A percentile compares a stretch with the other conserved stretches of the same genome.
Conservation (phyloP, 441 rosid species). For the Flueggea neowawraea region DNA sequence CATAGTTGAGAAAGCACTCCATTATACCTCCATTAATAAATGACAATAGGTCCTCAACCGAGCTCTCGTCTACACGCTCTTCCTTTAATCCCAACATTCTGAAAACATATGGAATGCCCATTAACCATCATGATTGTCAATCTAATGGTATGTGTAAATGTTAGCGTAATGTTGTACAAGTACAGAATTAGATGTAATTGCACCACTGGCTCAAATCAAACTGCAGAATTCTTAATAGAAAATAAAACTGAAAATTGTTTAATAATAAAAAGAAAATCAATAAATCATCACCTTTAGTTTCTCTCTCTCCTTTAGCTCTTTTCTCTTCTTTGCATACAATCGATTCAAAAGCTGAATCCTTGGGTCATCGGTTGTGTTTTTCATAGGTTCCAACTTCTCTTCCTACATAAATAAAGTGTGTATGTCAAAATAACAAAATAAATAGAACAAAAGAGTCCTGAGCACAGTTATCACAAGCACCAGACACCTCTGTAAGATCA, state of each 20-base stretch:
- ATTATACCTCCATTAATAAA: constrained; percentile 74
- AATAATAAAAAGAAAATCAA: too few species aligned
- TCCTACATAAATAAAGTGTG: constrained; percentile 28
- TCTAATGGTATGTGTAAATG: too few species aligned
- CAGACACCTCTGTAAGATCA: constrained; percentile 64
- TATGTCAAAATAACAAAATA: too few species aligned
- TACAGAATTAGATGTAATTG: too few species aligned
- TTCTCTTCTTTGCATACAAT: constrained; percentile 61
- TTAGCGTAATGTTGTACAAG: too few species aligned
- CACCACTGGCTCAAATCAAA: too few species aligned
- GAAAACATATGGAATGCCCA: background rate
- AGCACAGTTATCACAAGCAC: too few species aligned
- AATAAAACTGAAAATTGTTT: too few species aligned
- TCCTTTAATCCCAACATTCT: constrained; percentile 72
- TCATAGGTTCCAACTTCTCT: constrained; percentile 70
- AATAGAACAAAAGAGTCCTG: too few species aligned
- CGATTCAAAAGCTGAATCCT: constrained; percentile 58
- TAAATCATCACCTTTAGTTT: constrained; percentile 43
- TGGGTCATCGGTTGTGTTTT: constrained; percentile 58
- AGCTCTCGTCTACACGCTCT: constrained; percentile 76
- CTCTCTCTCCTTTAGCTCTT: constrained; percentile 59
- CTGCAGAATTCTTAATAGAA: too few species aligned
- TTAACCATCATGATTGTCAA: background rate
- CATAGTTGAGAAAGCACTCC: too few species aligned
- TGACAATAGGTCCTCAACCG: constrained; percentile 89